Evolutionary conservation across 805 yeast genomes (phyloP), one percentile per base, ranked within the genome.

Genomic region (Saccharomycopsis olivae): DNA sequence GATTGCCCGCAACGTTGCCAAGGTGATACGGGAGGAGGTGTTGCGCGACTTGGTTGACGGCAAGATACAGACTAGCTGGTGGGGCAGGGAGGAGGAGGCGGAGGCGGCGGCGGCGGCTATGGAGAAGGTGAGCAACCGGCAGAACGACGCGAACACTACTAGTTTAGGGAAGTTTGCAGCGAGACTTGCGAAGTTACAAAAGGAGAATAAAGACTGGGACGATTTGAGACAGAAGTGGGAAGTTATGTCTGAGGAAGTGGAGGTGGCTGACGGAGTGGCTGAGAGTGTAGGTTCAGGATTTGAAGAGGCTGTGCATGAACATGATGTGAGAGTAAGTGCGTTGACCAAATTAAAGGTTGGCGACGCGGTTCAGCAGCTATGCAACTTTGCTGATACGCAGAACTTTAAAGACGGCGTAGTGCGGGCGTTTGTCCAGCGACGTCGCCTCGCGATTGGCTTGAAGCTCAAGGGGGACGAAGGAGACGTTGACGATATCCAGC

Each of bases 31-130:
- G 51, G 78, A 76, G 39, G 85, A 78, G 50, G 50, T 79, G 3
- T 57, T 80, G 5, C 57, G 68, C 21, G 85, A 76, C 49, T 56
- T 83, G 40, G 61, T 65, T 14, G 69, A 73, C 29, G 85, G 84
- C 5, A 63, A 65, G 41, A 65, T 82, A 13, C 61, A 71, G 36
- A 73, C 81, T 3, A 74, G 80, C 51, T 83, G 92, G 94, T 78
- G 79, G 68, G 64, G 62, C 38, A 55, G 66, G 11, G 49, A 51
- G 13, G 57, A 53, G 3, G 52, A 49, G 2, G 51, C 51, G 3
- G 55, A 49, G 1, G 57, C 49, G 4, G 53, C 51, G 56, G 58
- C 39, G 41, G 54, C 28, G 44, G 30, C 9, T 58, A 58, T 9
- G 37, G 21, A 5, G 24, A 35, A 21, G 14, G 55, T 65, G 27